Percentiles rank a stretch among this genome's conserved stretches.
These are phyloP conservation scores for Chlamydomonas sp. DNA, from an alignment of 139 green algal species.

Conservation along the genomic window DNA sequence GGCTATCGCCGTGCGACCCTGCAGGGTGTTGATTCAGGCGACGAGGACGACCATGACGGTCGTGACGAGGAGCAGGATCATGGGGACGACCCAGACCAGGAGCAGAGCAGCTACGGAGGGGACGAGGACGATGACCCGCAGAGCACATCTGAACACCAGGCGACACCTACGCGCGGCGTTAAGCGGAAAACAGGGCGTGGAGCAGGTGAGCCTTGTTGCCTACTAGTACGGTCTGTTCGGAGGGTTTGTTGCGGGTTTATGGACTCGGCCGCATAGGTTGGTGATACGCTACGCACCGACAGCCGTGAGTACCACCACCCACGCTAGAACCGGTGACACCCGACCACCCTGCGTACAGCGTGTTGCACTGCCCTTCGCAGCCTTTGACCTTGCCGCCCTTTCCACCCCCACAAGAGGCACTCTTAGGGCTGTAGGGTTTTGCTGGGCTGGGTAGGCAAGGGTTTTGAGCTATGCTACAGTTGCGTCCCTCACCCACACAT, in stretches of 20 bases:
- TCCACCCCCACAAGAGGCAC: no score
- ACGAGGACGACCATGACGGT: conserved; percentile 21
- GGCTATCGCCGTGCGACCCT: neutral
- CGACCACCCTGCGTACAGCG: no score
- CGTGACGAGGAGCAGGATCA: neutral
- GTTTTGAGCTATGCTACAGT: no score
- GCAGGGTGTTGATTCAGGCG: neutral
- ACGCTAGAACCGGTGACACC: no score
- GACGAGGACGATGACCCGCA: conserved; percentile 21
- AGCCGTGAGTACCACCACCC: no score
- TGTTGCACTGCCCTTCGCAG: no score
- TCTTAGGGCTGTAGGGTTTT: no score
- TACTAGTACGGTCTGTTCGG: neutral
- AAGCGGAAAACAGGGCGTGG: conserved; percentile 28
- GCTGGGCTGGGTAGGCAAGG: no score
- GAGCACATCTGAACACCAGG: conserved; percentile 10
- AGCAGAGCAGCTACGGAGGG: conserved; percentile 17
- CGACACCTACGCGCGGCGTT: conserved; percentile 7
- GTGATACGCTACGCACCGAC: no score
- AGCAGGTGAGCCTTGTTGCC: neutral
- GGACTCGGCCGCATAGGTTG: no score
- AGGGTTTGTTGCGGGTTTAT: neutral
- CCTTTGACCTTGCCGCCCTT: no score
- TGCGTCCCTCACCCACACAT: neutral
- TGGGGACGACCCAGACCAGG: neutral